Percentiles rank a stretch among this genome's conserved stretches.
These are phyloP conservation scores for Cladosporium sp. DNA, from an alignment of 2,329 filamentous ascomycete genomes.

Conservation along the genomic window DNA sequence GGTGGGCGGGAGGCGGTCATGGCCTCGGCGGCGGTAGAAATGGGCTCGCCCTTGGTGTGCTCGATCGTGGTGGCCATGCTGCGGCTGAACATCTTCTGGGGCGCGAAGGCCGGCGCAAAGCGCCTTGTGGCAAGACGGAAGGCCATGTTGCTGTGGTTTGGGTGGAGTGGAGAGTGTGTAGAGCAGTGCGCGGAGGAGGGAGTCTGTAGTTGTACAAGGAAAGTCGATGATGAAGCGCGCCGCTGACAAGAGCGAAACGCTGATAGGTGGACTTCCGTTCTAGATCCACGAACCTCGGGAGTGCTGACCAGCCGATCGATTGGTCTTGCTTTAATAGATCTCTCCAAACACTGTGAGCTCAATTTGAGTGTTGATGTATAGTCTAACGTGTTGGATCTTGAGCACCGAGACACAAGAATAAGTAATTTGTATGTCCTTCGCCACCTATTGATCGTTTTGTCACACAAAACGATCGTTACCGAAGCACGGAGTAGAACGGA, in stretches of 20 bases:
- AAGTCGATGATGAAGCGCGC: background rate
- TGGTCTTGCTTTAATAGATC: too few relatives aligned
- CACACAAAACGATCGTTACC: too few relatives aligned
- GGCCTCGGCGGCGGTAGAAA: conserved; percentile 27
- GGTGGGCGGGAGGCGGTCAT: conserved; percentile 29
- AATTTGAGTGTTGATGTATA: too few relatives aligned
- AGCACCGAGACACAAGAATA: too few relatives aligned
- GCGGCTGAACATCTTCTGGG: conserved; percentile 29
- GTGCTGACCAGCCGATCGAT: too few relatives aligned
- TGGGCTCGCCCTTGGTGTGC: conserved; percentile 30
- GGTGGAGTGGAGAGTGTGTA: conserved; percentile 19
- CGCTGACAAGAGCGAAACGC: background rate
- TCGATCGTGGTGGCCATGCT: conserved; percentile 34
- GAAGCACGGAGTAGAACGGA: too few relatives aligned
- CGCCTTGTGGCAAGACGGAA: conserved; percentile 34
- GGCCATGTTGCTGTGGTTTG: conserved; percentile 26
- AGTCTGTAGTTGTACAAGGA: background rate
- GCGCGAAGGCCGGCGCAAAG: conserved; percentile 24
- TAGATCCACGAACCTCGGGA: too few relatives aligned
- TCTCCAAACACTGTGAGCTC: too few relatives aligned
- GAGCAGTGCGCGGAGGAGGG: conserved; percentile 2
- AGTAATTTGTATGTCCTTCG: too few relatives aligned
- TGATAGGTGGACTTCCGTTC: too few relatives aligned
- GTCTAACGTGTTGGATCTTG: too few relatives aligned
- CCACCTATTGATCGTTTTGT: too few relatives aligned